Base-by-base conservation (phyloP, 257 asterid species). In the Fraxinus excelsior region DNA sequence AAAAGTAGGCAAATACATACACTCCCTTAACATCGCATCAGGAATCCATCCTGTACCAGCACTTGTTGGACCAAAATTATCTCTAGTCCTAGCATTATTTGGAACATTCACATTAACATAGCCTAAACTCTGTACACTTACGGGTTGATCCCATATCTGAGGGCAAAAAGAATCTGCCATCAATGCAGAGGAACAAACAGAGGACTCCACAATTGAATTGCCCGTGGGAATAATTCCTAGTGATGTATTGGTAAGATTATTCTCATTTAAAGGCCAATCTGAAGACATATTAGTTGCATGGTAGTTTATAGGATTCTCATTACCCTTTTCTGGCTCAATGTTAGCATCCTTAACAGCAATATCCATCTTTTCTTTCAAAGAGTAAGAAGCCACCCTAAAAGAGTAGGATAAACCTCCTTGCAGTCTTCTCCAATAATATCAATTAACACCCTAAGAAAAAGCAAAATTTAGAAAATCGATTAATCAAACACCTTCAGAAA, bases 211-310 rank as follows among this genome's bases (percentile, higher is more conserved):
- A 86, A 80, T 80, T 2, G 84, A 75, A 79, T 82, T 87, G 71
- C 83, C 81, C 29, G 80, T 68, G 19, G 88, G 85, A 74, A 82
- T 84, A 90, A 86, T 78, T 76, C 88, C 88, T 51, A 86, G 71
- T 0, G 96, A 78, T n/a, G 84, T 64, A 74, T 80, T 82, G 1
- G 91, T 49, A 40, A 85, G 73, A 83, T 79, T 86, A 49, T 74
- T 78, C 12, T 85, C 92, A 80, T 69, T 84, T 68, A 88, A 73
- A 84, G 85, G 92, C 97, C 97, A 92, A 13, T 92, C 91, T 46
- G 93, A 81, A 72, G 87, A 70, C 73, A 85, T 56, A 78, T 85
- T 85, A 40, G 91, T 75, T 14, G 89, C 80, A 70, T 86, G 88
- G 78, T 87, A 87, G 74, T 75, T 79, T 73, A 82, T 78, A 34